Base-by-base conservation (phyloP, 805 yeast genomes). In the Yamadazyma endophytica region DNA sequence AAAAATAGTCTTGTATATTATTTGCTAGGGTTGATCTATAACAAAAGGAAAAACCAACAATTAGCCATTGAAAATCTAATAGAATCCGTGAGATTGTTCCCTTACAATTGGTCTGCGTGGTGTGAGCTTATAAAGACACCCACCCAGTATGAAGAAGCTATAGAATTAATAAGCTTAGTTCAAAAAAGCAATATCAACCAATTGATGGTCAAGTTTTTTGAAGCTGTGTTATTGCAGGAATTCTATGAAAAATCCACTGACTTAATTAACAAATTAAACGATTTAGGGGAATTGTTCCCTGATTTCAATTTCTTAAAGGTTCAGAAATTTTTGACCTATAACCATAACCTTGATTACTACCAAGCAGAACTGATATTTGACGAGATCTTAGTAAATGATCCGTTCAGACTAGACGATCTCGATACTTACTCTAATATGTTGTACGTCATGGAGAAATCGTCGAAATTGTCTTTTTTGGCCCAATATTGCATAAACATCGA, bases 31-130 rank as follows among this genome's bases (percentile, higher is more conserved):
- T 52, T 82, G 11, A 62, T 84, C 1, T 61, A 79, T 28, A 60
- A 77, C 32, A 79, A 76, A 44, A 80, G 80, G 45, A 77, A 78
- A 29, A 77, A 81, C 41, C 57, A 58, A n/a, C 43, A 60, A 2
- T 52, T 62, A 21, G 96, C 97, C 0, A 77, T 80, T 35, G 64
- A 70, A 15, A 62, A 64, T 26, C 68, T 89, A 19, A 63, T 77
- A 18, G 68, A 67, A 28, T 81, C 96, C 1, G 50, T 90, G 9
- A 61, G 70, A 15, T 30, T 69, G 17, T 87, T 80, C 45, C 95
- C 97, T 0, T 83, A 70, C 54, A 90, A 90, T 54, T 92, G 98
- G 98, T 75, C 89, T 33, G 82, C 92, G 36, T 92, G 97, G 97
- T 68, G 72, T 35, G 97, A 90, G 50, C 63, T 92, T 23, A 61